Evolutionary conservation across 2,329 filamentous ascomycete genomes (phyloP).

Genomic region (Didymella segeticola): DNA sequence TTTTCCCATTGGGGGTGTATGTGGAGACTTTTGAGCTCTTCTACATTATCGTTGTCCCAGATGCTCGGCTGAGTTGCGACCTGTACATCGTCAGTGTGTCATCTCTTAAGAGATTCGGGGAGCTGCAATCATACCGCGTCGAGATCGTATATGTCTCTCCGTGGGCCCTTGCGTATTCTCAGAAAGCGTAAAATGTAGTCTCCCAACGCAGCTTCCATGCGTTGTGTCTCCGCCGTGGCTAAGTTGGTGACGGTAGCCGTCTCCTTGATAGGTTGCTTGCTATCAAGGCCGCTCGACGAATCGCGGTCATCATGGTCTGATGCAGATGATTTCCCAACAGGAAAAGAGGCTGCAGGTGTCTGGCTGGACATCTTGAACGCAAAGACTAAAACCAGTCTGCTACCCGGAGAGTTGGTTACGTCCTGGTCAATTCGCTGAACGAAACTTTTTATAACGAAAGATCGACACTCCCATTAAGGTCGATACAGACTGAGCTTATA

Average conservation of each 20-base stretch:
- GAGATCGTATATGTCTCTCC: conserved; percentile 12
- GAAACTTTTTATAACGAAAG: not conserved
- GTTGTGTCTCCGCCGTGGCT: conserved; percentile 14
- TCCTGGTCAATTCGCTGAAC: not conserved
- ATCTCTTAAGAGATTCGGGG: not conserved
- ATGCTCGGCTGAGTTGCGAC: conserved; percentile 21
- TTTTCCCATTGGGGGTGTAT: conserved; percentile 57
- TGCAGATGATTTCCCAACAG: not conserved
- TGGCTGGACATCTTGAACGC: not conserved
- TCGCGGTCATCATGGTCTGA: conserved; percentile 6
- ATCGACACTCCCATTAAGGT: not conserved
- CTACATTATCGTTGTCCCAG: conserved; percentile 10
- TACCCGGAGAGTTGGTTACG: not conserved
- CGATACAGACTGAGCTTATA: too few species aligned
- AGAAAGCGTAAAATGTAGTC: conserved; percentile 13
- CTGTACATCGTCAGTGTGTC: not conserved
- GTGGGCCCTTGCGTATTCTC: conserved; percentile 9
- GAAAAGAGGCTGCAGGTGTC: not conserved
- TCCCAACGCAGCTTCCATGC: conserved; percentile 12
- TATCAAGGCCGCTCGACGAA: conserved; percentile 8
- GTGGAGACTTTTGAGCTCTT: conserved; percentile 13
- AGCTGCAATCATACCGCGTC: conserved; percentile 4
- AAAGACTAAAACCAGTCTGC: not conserved
- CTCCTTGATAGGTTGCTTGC: conserved; percentile 9
- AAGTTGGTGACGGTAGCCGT: conserved; percentile 7